phyloP scores from a whole-genome alignment of 179 eudicot species.

The Patellifolia procumbens region DNA sequence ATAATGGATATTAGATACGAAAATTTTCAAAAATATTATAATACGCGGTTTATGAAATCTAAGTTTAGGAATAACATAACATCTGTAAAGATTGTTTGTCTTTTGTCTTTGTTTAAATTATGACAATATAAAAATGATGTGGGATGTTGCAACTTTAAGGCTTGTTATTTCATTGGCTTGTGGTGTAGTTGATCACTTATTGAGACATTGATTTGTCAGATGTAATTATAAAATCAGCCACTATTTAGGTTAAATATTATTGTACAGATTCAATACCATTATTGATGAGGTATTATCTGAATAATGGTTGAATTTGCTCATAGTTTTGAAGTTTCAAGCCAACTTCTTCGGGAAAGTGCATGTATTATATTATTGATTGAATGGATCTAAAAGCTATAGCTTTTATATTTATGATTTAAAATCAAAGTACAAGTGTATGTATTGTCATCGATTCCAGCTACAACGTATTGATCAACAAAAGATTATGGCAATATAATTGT shows the following conservation, averaged over 20 bases:
- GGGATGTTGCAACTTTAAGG: background rate
- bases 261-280: background rate
- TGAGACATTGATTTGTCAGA: slow-evolving; percentile 8
- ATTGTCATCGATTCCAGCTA: background rate
- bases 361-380: background rate
- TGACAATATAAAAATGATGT: background rate
- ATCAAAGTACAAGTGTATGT: slow-evolving; percentile 2
- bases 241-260: background rate
- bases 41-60: background rate
- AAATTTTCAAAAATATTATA: background rate
- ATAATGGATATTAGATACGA: background rate
- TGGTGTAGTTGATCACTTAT: slow-evolving; percentile 7
- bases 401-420: background rate
- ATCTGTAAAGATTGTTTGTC: background rate
- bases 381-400: background rate
- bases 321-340: background rate
- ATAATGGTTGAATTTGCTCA: background rate
- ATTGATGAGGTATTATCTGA: background rate
- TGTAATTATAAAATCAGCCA: background rate
- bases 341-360: background rate
- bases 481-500: background rate
- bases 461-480: background rate
- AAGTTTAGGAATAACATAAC: background rate
- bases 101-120: too few relatives aligned
- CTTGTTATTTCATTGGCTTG: slow-evolving; percentile 8